These are phyloP conservation scores for Puccinia polysora DNA, from an alignment of 1,284 basidiomycete genomes.

Conservation along the genomic window DNA sequence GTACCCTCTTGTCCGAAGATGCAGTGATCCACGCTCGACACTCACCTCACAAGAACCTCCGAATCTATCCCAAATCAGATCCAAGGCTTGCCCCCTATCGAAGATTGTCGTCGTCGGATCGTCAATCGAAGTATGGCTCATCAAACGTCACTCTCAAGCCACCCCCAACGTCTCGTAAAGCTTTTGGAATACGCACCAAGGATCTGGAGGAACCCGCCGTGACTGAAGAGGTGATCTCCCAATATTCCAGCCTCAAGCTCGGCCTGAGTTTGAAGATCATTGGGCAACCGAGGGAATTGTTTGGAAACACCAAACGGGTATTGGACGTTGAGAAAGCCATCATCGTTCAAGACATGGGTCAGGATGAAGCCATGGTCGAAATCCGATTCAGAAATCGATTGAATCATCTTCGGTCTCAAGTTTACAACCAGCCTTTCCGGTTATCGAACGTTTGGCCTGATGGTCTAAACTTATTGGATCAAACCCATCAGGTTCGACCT, in stretches of 20 bases:
- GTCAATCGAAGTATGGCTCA: not conserved
- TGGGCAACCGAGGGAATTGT: slow-evolving; percentile 21
- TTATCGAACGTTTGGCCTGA: slow-evolving; percentile 21
- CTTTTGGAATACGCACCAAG: not conserved
- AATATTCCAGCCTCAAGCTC: slow-evolving; percentile 10
- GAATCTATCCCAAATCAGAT: slow-evolving; percentile 4
- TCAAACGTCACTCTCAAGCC: not conserved
- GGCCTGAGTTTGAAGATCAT: slow-evolving; percentile 2
- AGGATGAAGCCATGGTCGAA: not conserved
- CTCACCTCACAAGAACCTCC: not conserved
- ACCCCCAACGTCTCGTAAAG: no score
- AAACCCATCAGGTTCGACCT: not conserved
- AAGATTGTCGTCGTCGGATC: not conserved
- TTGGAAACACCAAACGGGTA: slow-evolving; percentile 10
- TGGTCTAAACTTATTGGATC: not conserved
- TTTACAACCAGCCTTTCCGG: slow-evolving; percentile 24
- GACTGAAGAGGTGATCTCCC: slow-evolving; percentile 2
- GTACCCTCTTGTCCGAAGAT: no score
- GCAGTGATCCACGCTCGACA: not conserved
- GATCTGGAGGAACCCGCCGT: not conserved
- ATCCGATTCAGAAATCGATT: slow-evolving; percentile 24
- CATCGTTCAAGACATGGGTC: not conserved
- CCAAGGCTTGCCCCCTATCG: slow-evolving; percentile 23
- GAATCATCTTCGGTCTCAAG: not conserved
- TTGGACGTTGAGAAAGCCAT: slow-evolving; percentile 3